Evolutionary conservation across 345 rosid genomes (phyloP).

Genomic region (Lepidium didymum): DNA sequence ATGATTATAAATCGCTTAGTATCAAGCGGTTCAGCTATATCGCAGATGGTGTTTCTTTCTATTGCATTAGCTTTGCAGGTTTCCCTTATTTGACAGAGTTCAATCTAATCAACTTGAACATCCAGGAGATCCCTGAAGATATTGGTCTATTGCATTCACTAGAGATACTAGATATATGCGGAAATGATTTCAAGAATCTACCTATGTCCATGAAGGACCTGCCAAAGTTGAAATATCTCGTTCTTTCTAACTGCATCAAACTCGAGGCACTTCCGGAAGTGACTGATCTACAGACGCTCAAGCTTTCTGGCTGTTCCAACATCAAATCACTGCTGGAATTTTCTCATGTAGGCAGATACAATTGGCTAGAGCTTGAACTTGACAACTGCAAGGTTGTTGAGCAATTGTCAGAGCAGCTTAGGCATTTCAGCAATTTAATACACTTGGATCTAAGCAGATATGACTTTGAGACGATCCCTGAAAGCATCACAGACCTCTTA

Average conservation of each 20-base stretch:
- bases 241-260: background rate
- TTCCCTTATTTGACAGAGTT: background rate
- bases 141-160: background rate
- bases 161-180: slow-evolving; percentile 1
- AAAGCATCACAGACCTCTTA: background rate
- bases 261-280: background rate
- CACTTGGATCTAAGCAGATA: background rate
- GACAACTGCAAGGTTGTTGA: background rate
- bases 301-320: background rate
- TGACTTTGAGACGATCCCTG: background rate
- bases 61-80: background rate
- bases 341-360: background rate
- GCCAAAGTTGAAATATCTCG: background rate
- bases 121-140: background rate
- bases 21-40: slow-evolving; percentile 5
- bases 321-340: background rate
- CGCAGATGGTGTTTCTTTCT: background rate
- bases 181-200: background rate
- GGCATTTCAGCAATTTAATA: background rate
- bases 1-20: background rate
- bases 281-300: background rate
- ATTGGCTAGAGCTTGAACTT: background rate
- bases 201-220: background rate
- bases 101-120: slow-evolving; percentile 10
- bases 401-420: background rate